These are phyloP conservation scores for Dentiscutata heterogama DNA, from an alignment of 371 early-diverging fungal species.

Conservation along the genomic window DNA sequence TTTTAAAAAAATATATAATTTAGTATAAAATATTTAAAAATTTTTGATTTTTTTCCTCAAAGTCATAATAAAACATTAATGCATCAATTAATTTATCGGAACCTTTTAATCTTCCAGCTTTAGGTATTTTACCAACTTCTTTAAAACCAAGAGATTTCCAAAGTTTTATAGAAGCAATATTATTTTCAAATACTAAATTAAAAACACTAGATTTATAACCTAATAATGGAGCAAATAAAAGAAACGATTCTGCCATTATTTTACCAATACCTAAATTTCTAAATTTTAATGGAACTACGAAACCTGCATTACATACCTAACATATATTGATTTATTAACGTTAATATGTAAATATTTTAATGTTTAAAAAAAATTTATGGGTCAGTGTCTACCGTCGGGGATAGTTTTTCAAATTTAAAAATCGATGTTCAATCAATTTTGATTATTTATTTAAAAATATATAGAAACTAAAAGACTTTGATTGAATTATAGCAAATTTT, in stretches of 20 bases:
- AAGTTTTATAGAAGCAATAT: conserved; percentile 70
- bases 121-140: conserved; percentile 74
- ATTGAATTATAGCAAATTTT: too few relatives aligned
- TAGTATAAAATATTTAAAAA: too few relatives aligned
- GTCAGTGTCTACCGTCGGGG: too few relatives aligned
- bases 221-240: conserved; percentile 68
- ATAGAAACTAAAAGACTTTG: too few relatives aligned
- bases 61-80: conserved; percentile 79
- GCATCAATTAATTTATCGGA: conserved; percentile 73
- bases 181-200: conserved; percentile 82
- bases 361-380: too few relatives aligned
- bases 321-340: background rate
- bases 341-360: too few relatives aligned
- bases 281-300: conserved; percentile 64
- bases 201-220: conserved; percentile 84
- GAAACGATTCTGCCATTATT: conserved; percentile 75
- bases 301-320: conserved; percentile 82
- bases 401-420: too few relatives aligned
- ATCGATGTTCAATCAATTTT: too few relatives aligned
- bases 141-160: conserved; percentile 64
- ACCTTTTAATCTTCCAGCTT: conserved; percentile 65
- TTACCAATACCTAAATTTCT: conserved; percentile 74
- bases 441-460: too few relatives aligned
- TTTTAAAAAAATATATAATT: too few relatives aligned
- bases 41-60: conserved; percentile 45